Conservation (phyloP, 2,329 filamentous ascomycete genomes). For the Aspergillus costaricaensis region DNA sequence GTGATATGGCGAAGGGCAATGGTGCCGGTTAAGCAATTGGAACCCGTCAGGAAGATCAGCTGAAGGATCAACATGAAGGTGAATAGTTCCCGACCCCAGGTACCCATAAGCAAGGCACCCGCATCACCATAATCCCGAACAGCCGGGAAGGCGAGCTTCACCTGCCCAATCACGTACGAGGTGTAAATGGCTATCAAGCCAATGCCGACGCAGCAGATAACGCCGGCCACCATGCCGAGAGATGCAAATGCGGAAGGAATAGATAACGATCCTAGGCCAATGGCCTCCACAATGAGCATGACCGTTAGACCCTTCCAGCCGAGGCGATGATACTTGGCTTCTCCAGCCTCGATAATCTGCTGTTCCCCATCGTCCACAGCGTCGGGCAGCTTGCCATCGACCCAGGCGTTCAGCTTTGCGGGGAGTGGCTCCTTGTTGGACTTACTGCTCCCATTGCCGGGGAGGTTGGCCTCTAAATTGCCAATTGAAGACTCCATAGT, state of each 20-base stretch:
- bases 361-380: neutral
- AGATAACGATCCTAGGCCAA: conserved; percentile 50
- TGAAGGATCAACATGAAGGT: conserved; percentile 45
- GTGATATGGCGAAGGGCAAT: conserved; percentile 48
- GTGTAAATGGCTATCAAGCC: conserved; percentile 44
- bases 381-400: neutral
- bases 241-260: conserved; percentile 48
- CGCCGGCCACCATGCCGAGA: conserved; percentile 48
- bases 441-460: neutral
- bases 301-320: conserved; percentile 54
- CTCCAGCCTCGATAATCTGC: conserved; percentile 2
- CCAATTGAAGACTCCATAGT: neutral
- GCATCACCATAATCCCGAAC: conserved; percentile 48
- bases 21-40: conserved; percentile 49
- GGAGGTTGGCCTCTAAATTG: neutral
- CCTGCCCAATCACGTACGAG: conserved; percentile 44
- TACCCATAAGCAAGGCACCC: conserved; percentile 45
- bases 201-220: conserved; percentile 44
- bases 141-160: conserved; percentile 38
- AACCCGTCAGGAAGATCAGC: conserved; percentile 46
- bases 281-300: conserved; percentile 53
- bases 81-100: conserved; percentile 42
- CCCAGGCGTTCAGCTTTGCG: neutral
- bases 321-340: conserved; percentile 26
- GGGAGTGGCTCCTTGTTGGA: neutral